A percentile compares a stretch with the other conserved stretches of the same genome.
These are phyloP conservation scores for Kockiozyma suomiensis DNA, from an alignment of 805 yeast species.

Conservation along the genomic window DNA sequence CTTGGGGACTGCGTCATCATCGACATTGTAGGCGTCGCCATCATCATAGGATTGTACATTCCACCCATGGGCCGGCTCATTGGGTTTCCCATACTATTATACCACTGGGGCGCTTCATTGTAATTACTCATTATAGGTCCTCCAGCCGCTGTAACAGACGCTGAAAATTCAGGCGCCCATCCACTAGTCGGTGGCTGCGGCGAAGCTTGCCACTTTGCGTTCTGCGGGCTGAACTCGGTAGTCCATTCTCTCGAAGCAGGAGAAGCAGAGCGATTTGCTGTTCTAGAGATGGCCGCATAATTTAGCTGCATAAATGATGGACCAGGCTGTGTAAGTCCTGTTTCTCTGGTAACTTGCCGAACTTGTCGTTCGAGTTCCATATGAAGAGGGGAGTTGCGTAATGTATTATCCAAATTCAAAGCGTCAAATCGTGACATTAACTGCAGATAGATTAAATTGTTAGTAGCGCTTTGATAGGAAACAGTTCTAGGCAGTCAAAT, in stretches of 20 bases:
- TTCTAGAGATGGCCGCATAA: not conserved
- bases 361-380: not conserved
- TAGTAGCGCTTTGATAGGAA: not conserved
- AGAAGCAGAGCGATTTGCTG: slow-evolving; percentile 2
- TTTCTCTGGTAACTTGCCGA: not conserved
- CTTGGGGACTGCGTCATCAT: not conserved
- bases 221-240: slow-evolving; percentile 1
- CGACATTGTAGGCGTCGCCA: not conserved
- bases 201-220: not conserved
- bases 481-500: not conserved
- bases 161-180: slow-evolving; percentile 1
- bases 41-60: slow-evolving; percentile 2
- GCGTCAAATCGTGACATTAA: not conserved
- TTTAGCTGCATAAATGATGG: not conserved
- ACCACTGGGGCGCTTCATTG: not conserved
- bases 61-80: slow-evolving; percentile 10
- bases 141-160: not conserved
- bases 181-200: slow-evolving; percentile 2
- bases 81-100: not conserved
- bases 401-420: not conserved
- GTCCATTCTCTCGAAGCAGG: slow-evolving; percentile 1
- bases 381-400: not conserved
- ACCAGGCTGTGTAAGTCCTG: not conserved
- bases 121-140: not conserved
- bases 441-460: not conserved